These are phyloP conservation scores for Calonectria hongkongensis DNA, from an alignment of 2,329 filamentous ascomycete genomes.

Conservation along the genomic window DNA sequence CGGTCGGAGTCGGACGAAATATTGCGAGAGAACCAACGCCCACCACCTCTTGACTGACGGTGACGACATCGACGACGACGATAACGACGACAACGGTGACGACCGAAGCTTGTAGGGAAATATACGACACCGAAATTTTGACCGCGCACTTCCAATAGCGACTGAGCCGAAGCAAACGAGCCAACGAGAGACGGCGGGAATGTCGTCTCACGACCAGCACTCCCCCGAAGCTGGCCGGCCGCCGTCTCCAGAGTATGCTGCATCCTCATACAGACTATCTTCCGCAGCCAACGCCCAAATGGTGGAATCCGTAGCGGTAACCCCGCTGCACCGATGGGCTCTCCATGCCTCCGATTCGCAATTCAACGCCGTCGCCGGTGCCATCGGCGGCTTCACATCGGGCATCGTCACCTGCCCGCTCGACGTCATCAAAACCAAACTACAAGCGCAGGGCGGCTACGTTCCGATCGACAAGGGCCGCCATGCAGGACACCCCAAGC, in stretches of 20 bases:
- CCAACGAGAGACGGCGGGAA: slow-evolving; percentile 52
- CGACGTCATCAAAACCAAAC: slow-evolving; percentile 98
- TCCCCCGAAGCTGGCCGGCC: slow-evolving; percentile 58
- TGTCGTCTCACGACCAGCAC: slow-evolving; percentile 72
- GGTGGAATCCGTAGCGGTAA: slow-evolving; percentile 58
- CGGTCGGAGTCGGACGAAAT: slow-evolving; percentile 37
- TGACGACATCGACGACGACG: neutral
- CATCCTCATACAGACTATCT: slow-evolving; percentile 59
- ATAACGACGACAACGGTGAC: neutral
- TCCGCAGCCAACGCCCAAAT: slow-evolving; percentile 59
- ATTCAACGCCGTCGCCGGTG: slow-evolving; percentile 91
- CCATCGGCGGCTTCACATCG: slow-evolving; percentile 91
- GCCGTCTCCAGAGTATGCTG: slow-evolving; percentile 61
- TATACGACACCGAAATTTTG: slow-evolving; percentile 1
- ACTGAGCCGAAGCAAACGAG: slow-evolving; percentile 24
- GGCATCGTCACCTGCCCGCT: slow-evolving; percentile 97
- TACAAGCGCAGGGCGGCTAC: slow-evolving; percentile 96
- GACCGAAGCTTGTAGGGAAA: neutral
- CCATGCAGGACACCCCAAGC: slow-evolving; percentile 70
- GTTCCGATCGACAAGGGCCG: slow-evolving; percentile 68
- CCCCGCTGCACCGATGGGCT: slow-evolving; percentile 74
- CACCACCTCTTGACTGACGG: slow-evolving; percentile 11
- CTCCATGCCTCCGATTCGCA: slow-evolving; percentile 74
- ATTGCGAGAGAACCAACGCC: slow-evolving; percentile 16
- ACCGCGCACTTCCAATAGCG: neutral